Evolutionary conservation across 2,329 filamentous ascomycete genomes (phyloP).

Genomic region (Penicillium sp.): DNA sequence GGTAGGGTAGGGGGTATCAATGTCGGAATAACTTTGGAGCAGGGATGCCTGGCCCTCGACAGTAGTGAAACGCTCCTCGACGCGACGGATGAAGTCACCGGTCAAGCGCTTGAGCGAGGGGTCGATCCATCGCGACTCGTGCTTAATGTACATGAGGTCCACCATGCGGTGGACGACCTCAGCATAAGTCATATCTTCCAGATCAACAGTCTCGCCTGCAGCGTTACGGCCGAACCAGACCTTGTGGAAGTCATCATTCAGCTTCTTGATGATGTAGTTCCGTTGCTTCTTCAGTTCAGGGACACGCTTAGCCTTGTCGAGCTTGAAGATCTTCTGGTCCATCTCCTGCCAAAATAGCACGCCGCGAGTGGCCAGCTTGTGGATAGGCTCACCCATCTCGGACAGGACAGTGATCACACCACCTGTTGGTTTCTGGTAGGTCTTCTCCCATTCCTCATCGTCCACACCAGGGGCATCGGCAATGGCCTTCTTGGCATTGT

Average conservation of each 20-base stretch:
- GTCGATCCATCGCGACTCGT: constrained; percentile 90
- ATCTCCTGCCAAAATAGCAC: constrained; percentile 98
- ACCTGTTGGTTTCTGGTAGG: constrained; percentile 85
- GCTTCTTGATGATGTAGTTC: constrained; percentile 88
- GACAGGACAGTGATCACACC: constrained; percentile 95
- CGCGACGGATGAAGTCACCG: constrained; percentile 91
- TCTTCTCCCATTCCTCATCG: constrained; percentile 84
- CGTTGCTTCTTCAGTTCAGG: constrained; percentile 84
- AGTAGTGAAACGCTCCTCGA: constrained; percentile 94
- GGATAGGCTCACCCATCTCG: constrained; percentile 99
- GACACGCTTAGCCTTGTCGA: constrained; percentile 92
- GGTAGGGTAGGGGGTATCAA: constrained; percentile 74
- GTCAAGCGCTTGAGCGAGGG: constrained; percentile 76
- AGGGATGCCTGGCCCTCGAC: constrained; percentile 69
- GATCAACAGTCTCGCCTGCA: constrained; percentile 74
- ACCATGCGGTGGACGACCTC: constrained; percentile 85
- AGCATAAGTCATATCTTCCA: constrained; percentile 94
- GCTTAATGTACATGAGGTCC: constrained; percentile 86
- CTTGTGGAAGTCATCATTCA: constrained; percentile 96
- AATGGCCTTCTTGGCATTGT: constrained; percentile 84
- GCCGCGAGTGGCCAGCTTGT: constrained; percentile 96
- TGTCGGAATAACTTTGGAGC: constrained; percentile 85
- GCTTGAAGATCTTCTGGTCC: constrained; percentile 95
- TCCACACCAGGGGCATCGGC: constrained; percentile 79
- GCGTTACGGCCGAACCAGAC: constrained; percentile 92